Evolutionary conservation across 306 rosid genomes (phyloP), one percentile per base, ranked within the genome.

Genomic region (Glycine latifolia): DNA sequence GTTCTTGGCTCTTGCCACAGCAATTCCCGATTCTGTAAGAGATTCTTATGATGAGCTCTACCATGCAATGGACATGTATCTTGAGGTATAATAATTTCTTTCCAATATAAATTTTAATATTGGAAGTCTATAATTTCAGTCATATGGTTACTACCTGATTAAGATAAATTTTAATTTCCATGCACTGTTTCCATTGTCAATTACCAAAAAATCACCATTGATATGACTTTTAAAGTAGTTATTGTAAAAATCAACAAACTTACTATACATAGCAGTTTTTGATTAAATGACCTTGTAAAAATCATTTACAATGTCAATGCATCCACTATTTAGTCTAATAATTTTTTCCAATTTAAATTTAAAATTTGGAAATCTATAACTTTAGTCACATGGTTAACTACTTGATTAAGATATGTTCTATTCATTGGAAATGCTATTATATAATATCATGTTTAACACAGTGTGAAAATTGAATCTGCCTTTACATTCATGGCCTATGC

Each of bases 41-140:
- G 92, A 87, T 85, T 95, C 94, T 46, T 88, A 87, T 75, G 97
- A 95, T 61, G 90, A 86, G 78, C 90, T 95, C 84, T 95, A 95
- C 86, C 90, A 79, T 58, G 98, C 96, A 75, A 67, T 88, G 15
- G 97, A 91, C 87, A 93, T 93, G 93, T 93, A 91, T 83, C 83
- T 95, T 74, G 90, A 91, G 99, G 99, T 95, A 91, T 67, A 14
- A 43, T 75, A 35, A 52, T 59, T 26, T 79, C 55, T 78, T 67
- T 76, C 16, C 56, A 8, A 20, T 41, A 10, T 73, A 41, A 61
- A 37, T 7, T 65, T 7, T 13, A 35, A 67, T 84, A 33, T 46
- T 72, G 20, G 31, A 26, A 26, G 31, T 26, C 31, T 26, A 2
- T 26, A 26, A 26, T 2, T 26, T 26, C 31, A 26, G 31, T 26